Evolutionary conservation across 176 grass and related monocot species (phyloP).

Genomic region (Hyparrhenia diplandra): DNA sequence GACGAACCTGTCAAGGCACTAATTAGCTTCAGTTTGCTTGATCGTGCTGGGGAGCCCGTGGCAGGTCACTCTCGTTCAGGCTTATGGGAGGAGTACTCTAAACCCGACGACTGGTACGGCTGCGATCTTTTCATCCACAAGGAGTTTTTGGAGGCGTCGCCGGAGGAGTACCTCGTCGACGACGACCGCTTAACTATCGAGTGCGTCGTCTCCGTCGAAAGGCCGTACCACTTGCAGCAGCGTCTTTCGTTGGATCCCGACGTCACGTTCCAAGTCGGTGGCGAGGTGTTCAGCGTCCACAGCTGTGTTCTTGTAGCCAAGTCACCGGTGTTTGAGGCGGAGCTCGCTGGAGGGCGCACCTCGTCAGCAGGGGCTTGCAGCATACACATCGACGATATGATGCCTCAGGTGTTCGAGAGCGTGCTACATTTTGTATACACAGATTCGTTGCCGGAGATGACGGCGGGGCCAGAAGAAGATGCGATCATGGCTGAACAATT

Average conservation of each 20-base stretch:
- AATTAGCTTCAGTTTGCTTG: neutral
- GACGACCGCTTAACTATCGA: neutral
- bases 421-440: constrained; percentile 5
- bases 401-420: neutral
- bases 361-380: neutral
- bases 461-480: neutral
- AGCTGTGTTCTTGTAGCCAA: neutral
- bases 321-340: neutral
- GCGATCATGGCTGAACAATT: constrained; percentile 9
- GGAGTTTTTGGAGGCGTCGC: neutral
- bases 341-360: neutral
- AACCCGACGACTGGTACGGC: neutral
- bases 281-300: neutral
- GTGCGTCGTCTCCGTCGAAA: neutral
- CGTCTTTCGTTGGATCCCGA: neutral
- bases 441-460: neutral
- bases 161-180: neutral
- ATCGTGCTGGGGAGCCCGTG: neutral
- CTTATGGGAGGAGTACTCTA: neutral
- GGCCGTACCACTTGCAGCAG: no score
- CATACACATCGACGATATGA: neutral
- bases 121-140: neutral
- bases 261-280: neutral
- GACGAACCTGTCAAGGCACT: neutral
- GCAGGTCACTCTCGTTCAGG: neutral